These are phyloP conservation scores for Colletotrichum sp. DNA, from an alignment of 2,329 filamentous ascomycete genomes.

Conservation along the genomic window DNA sequence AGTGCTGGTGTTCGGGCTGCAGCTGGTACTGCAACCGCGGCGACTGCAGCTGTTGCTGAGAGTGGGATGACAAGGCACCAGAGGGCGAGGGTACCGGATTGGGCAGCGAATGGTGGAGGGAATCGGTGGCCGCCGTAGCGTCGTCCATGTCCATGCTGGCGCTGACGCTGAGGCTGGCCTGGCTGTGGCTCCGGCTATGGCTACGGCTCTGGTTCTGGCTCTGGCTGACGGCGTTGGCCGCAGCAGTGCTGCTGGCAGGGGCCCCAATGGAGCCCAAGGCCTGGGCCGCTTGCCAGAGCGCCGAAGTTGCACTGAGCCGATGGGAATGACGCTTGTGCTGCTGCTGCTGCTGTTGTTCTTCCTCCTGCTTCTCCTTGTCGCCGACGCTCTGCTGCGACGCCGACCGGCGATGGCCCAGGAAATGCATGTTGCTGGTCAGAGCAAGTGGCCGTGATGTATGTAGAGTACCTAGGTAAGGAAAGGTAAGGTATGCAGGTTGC, in stretches of 20 bases:
- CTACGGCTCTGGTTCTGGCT: slow-evolving; percentile 10
- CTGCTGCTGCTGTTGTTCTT: not conserved
- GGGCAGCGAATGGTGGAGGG: slow-evolving; percentile 2
- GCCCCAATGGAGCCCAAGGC: slow-evolving; percentile 17
- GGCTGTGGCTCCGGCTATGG: slow-evolving; percentile 9
- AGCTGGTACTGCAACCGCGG: not conserved
- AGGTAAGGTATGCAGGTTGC: not conserved
- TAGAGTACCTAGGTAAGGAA: not conserved
- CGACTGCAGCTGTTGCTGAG: not conserved
- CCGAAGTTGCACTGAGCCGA: slow-evolving; percentile 14
- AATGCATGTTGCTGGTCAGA: slow-evolving; percentile 1
- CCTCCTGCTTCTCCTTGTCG: slow-evolving; percentile 14
- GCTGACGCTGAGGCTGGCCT: slow-evolving; percentile 17
- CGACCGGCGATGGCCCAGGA: slow-evolving; percentile 17
- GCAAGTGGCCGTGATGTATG: not conserved
- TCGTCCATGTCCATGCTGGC: slow-evolving; percentile 6
- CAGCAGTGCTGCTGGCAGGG: slow-evolving; percentile 4
- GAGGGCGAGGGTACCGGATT: slow-evolving; percentile 1
- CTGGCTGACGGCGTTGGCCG: slow-evolving; percentile 15
- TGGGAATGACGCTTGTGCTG: slow-evolving; percentile 4
- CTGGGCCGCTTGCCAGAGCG: slow-evolving; percentile 18
- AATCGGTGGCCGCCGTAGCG: slow-evolving; percentile 19
- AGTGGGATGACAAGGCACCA: not conserved
- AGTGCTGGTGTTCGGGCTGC: not conserved
- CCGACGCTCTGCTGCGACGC: slow-evolving; percentile 14